Evolutionary conservation across 495 filamentous ascomycete genomes (phyloP).

Genomic region (Parachaetomium inaequale): DNA sequence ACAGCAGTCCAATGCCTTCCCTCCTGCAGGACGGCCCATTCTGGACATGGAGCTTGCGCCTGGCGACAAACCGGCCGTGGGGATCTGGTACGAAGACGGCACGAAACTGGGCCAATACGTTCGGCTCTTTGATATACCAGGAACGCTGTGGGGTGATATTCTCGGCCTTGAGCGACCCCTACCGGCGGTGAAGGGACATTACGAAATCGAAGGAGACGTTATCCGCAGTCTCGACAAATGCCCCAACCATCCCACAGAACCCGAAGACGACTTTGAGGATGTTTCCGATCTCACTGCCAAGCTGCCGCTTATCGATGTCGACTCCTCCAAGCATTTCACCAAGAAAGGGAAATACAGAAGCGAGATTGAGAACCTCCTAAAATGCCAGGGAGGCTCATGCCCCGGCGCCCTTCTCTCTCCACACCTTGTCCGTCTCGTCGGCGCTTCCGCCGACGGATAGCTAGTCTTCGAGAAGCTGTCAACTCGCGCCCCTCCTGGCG

Average conservation of each 20-base stretch:
- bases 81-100: neutral
- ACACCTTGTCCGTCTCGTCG: conserved; percentile 27
- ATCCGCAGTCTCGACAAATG: conserved; percentile 16
- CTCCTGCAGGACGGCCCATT: neutral
- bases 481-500: conserved; percentile 12
- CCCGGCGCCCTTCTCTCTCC: conserved; percentile 23
- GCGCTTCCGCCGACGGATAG: conserved; percentile 22
- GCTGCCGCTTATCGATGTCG: conserved; percentile 26
- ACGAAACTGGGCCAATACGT: neutral
- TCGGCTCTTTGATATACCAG: neutral
- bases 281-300: conserved; percentile 8
- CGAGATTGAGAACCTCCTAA: conserved; percentile 32
- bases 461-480: conserved; percentile 28
- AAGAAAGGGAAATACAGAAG: conserved; percentile 33
- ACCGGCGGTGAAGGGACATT: no score
- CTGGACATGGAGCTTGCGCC: neutral
- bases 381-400: conserved; percentile 29
- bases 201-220: conserved; percentile 28
- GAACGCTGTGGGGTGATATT: neutral
- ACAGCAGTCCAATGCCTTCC: no score
- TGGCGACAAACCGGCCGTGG: neutral
- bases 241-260: neutral
- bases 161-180: neutral
- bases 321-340: conserved; percentile 28
- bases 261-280: neutral